A percentile compares a stretch with the other conserved stretches of the same genome.
Evolutionary conservation across 139 green algal genomes (phyloP).

Genomic region (Chlorella sp.): DNA sequence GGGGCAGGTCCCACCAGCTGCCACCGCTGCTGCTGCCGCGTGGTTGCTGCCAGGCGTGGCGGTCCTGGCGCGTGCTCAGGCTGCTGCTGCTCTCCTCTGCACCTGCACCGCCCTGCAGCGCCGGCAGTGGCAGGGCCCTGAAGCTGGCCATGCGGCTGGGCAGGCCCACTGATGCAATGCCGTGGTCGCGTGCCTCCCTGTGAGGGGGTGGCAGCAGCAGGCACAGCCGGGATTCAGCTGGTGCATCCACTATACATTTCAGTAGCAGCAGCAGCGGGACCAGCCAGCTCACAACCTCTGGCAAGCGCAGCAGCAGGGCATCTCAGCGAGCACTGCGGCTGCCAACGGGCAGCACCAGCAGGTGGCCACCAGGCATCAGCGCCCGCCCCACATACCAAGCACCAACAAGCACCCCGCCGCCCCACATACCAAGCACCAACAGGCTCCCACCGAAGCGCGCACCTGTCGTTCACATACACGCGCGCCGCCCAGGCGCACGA

Average conservation of each 20-base stretch:
- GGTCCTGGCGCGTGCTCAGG: background rate
- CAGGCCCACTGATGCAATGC: conserved; percentile 77
- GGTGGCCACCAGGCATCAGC: no score
- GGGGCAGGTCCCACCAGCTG: conserved; percentile 33
- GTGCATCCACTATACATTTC: no score
- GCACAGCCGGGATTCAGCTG: no score
- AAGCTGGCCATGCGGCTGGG: conserved; percentile 85
- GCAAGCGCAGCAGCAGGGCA: no score
- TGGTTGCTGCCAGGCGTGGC: background rate
- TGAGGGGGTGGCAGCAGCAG: no score
- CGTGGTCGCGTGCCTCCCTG: conserved; percentile 83
- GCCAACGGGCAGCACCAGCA: no score
- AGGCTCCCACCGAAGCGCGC: background rate
- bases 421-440: no score
- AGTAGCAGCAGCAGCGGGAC: no score
- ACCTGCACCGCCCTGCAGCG: background rate
- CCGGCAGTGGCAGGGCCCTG: conserved; percentile 29
- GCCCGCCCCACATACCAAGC: no score
- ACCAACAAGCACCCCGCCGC: no score
- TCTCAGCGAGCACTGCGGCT: no score
- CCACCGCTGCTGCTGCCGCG: background rate
- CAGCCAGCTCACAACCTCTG: no score
- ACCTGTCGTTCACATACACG: conserved; percentile 91
- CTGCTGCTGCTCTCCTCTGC: conserved; percentile 1
- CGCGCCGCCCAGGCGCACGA: conserved; percentile 94